Conservation (phyloP, 768 basidiomycete genomes). For the Cubamyces lactineus region DNA sequence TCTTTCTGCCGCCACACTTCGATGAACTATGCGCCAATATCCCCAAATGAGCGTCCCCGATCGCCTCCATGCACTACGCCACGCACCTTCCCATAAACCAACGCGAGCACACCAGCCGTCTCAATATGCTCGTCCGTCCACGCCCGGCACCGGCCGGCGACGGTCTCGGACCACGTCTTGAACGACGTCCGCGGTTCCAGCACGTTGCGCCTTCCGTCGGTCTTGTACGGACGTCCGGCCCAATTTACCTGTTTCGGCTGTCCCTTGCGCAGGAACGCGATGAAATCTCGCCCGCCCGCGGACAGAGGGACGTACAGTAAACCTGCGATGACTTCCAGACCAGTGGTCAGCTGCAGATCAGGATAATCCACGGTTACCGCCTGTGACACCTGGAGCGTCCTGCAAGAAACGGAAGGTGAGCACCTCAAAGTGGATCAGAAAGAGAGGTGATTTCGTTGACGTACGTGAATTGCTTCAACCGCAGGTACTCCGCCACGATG, state of each 20-base stretch:
- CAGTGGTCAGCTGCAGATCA: conserved; percentile 64
- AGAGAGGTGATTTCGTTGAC: conserved; percentile 31
- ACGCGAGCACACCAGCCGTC: conserved; percentile 75
- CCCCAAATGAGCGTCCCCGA: not conserved
- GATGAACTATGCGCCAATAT: conserved; percentile 73
- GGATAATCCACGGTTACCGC: conserved; percentile 70
- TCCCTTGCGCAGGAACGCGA: conserved; percentile 78
- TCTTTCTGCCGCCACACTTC: conserved; percentile 88
- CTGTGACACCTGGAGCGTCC: conserved; percentile 71
- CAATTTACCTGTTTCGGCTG: conserved; percentile 72
- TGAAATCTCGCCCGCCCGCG: conserved; percentile 74
- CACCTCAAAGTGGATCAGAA: too few species aligned
- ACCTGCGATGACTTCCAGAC: conserved; percentile 69
- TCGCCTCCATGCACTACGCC: not conserved
- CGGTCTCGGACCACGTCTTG: conserved; percentile 76
- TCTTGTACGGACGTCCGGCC: conserved; percentile 75
- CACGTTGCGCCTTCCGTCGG: conserved; percentile 37
- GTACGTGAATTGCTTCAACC: conserved; percentile 70
- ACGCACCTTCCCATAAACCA: conserved; percentile 74
- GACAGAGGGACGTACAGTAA: conserved; percentile 78
- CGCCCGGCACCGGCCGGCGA: conserved; percentile 64
- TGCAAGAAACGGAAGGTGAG: conserved; percentile 29
- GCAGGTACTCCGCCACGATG: conserved; percentile 78
- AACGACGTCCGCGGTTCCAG: conserved; percentile 83
- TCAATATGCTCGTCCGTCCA: conserved; percentile 88